Evolutionary conservation across 805 yeast species (phyloP).

Genomic region (Hanseniaspora lindneri): DNA sequence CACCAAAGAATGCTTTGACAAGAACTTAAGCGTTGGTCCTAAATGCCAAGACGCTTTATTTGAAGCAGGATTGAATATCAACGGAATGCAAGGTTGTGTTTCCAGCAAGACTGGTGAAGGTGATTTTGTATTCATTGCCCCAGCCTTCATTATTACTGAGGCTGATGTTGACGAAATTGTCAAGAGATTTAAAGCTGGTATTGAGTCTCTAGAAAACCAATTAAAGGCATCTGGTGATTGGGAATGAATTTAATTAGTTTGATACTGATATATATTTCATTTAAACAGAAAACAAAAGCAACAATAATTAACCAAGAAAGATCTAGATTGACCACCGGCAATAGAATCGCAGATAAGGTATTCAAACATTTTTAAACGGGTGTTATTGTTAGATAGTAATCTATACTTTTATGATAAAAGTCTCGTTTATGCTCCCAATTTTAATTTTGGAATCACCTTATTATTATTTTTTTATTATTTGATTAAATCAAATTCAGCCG

Average conservation of each 20-base stretch:
- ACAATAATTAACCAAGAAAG: too few species aligned
- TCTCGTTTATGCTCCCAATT: too few species aligned
- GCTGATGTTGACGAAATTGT: slow-evolving; percentile 35
- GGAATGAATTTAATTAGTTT: not conserved
- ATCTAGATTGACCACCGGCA: too few species aligned
- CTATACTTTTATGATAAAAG: too few species aligned
- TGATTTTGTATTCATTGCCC: slow-evolving; percentile 39
- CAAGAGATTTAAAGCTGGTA: slow-evolving; percentile 32
- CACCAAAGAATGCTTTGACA: slow-evolving; percentile 39
- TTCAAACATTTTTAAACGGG: too few species aligned
- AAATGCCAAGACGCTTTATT: slow-evolving; percentile 28
- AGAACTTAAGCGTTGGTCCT: slow-evolving; percentile 30
- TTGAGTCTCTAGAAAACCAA: slow-evolving; percentile 26
- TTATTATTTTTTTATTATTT: too few species aligned
- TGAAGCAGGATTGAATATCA: slow-evolving; percentile 36
- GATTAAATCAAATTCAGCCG: too few species aligned
- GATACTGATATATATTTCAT: not conserved
- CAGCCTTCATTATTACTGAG: slow-evolving; percentile 35
- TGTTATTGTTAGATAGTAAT: too few species aligned
- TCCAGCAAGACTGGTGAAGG: slow-evolving; percentile 23
- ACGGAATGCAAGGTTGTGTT: slow-evolving; percentile 38
- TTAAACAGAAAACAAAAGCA: not conserved
- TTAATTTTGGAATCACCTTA: too few species aligned
- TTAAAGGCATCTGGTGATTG: slow-evolving; percentile 19
- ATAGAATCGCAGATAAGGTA: too few species aligned